Conservation (phyloP, 768 basidiomycete genomes). For the Russula abietina region DNA sequence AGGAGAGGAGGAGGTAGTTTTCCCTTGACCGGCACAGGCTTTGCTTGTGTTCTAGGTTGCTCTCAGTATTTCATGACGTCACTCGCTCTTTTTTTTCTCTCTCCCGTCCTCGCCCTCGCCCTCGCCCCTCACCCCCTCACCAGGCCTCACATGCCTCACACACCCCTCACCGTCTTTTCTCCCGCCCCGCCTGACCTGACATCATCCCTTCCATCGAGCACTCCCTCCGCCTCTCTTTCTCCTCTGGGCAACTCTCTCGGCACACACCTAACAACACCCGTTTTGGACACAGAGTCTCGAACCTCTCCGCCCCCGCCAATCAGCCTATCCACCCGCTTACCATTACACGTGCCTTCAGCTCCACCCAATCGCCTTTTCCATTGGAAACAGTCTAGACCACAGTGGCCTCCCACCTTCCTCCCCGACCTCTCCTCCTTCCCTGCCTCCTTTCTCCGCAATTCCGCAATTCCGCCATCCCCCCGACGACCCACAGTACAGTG, state of each 20-base stretch:
- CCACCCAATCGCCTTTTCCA: conserved; percentile 20
- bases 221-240: not conserved
- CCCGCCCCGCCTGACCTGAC: conserved; percentile 6
- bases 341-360: conserved; percentile 14
- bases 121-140: not conserved
- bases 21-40: not conserved
- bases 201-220: not conserved
- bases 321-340: conserved; percentile 7
- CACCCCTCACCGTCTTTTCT: not conserved
- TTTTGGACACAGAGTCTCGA: conserved; percentile 16
- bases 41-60: conserved; percentile 14
- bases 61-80: conserved; percentile 15
- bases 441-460: not conserved
- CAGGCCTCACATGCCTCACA: too few relatives aligned
- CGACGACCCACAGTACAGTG: not conserved
- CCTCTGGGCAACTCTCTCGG: not conserved
- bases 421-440: not conserved
- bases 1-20: conserved; percentile 2
- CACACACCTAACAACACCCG: not conserved
- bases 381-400: conserved; percentile 14
- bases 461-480: conserved; percentile 4
- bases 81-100: conserved; percentile 2
- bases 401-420: not conserved
- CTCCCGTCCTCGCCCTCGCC: not conserved
- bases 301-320: conserved; percentile 14